phyloP scores from a whole-genome alignment of 371 early-diverging fungal genomes.

The Capniomyces stellatus region DNA sequence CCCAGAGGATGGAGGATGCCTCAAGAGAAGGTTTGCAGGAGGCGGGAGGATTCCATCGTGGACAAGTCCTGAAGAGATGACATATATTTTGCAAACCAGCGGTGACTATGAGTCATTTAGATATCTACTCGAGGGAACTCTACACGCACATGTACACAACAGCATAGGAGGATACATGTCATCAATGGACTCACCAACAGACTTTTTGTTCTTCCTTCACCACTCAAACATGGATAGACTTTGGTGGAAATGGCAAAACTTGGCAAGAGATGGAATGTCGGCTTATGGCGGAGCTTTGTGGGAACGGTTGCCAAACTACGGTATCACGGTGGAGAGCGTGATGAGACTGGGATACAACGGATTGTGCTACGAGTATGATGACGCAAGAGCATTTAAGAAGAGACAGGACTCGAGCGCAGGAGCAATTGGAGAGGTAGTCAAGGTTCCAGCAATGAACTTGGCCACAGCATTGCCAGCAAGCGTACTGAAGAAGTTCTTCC shows the following conservation, averaged over 20 bases:
- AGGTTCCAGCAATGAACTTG: constrained; percentile 6
- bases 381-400: not conserved
- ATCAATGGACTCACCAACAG: constrained; percentile 22
- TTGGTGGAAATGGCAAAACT: constrained; percentile 27
- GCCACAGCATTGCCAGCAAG: constrained; percentile 1
- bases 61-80: constrained; percentile 20
- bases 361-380: constrained; percentile 7
- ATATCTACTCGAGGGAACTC: constrained; percentile 19
- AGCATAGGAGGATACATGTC: constrained; percentile 23
- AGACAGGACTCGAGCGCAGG: constrained; percentile 7
- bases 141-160: constrained; percentile 27
- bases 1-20: constrained; percentile 16
- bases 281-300: constrained; percentile 2
- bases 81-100: constrained; percentile 13
- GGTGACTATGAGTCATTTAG: constrained; percentile 15
- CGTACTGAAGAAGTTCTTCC: constrained; percentile 7
- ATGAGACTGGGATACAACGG: not conserved
- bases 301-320: not conserved
- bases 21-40: constrained; percentile 15
- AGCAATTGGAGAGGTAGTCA: constrained; percentile 12
- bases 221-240: constrained; percentile 31
- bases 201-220: constrained; percentile 28
- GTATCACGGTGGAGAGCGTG: not conserved
- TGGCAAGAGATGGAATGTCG: constrained; percentile 3
- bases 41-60: constrained; percentile 9